Conservation (phyloP, 768 basidiomycete species). For the Termitomyces sp. region DNA sequence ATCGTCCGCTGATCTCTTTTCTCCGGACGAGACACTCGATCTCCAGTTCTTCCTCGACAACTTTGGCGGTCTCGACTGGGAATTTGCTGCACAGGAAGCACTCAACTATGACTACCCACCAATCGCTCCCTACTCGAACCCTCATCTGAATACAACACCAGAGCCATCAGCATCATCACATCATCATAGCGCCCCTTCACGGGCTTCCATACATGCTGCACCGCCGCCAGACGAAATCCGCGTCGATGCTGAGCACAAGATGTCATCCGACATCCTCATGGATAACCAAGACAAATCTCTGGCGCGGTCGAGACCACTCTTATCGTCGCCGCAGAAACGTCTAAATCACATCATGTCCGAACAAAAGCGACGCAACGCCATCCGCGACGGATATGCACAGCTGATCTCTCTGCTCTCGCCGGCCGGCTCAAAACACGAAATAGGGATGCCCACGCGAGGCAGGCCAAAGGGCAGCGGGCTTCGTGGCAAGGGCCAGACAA, state of each 20-base stretch:
- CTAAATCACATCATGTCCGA: slow-evolving; percentile 94
- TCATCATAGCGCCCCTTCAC: slow-evolving; percentile 21
- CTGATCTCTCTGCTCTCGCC: slow-evolving; percentile 79
- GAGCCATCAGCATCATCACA: slow-evolving; percentile 37
- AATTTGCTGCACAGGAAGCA: slow-evolving; percentile 43
- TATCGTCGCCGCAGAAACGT: slow-evolving; percentile 83
- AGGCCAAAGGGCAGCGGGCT: slow-evolving; percentile 77
- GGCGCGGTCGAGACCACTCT: slow-evolving; percentile 54
- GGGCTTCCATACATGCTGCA: slow-evolving; percentile 21
- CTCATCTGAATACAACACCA: slow-evolving; percentile 41
- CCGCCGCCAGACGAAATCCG: slow-evolving; percentile 18
- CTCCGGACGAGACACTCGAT: slow-evolving; percentile 72
- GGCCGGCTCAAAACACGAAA: slow-evolving; percentile 61
- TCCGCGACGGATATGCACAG: slow-evolving; percentile 86
- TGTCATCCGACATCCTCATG: slow-evolving; percentile 19
- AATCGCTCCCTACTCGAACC: slow-evolving; percentile 42
- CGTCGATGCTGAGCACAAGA: slow-evolving; percentile 11
- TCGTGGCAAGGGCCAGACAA: slow-evolving; percentile 62
- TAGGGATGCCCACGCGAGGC: slow-evolving; percentile 74
- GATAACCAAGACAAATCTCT: not conserved
- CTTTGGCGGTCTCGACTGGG: slow-evolving; percentile 60
- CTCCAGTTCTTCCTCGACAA: slow-evolving; percentile 81
- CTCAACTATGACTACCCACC: slow-evolving; percentile 22
- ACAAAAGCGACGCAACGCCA: slow-evolving; percentile 89
- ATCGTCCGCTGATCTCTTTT: slow-evolving; percentile 75